Base-by-base conservation (phyloP, 495 filamentous ascomycete species). In the Hamigera avellanea region DNA sequence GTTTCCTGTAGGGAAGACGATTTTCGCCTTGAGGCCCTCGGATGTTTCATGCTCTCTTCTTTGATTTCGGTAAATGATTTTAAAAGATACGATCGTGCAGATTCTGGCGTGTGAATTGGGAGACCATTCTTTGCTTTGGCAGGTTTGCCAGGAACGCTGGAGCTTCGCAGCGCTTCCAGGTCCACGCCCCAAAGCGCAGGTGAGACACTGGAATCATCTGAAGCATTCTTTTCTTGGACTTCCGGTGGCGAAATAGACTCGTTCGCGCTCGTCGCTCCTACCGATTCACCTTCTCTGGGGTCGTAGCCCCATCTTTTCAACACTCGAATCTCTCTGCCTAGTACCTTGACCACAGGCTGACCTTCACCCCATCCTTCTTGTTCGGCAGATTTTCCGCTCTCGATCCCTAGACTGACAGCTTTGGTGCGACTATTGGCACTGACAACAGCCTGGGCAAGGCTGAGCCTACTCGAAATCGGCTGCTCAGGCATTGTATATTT, bases 401-500 rank as follows among this genome's bases (percentile, higher is more conserved):
- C 73, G 14, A 89, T 56, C 3, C 85, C 84, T 9, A 93, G 42
- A 53, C 67, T 83, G 27, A 79, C 67, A 17, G 84, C 85, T 50
- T 86, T 86, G 10, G 72, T 75, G 40, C 78, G 68, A 39, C 76
- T 82, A 45, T 86, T 87, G 25, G 74, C 73, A 49, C 83, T 86
- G 15, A 88, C 80, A 6, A 87, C 73, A 1, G 81, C 83, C 50
- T 89, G 83, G 0, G 72, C 82, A 15, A 93, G 59, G 50, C 83
- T 88, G 15, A 91, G 56, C 28, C 83, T 67, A 44, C 83, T 85
- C 4, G 81, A 86, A n/a, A 79, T 63, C 3, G 85, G 85, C 50
- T 93, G 85, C 41, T 80, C 76, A 0, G 84, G 81, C 78, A 85
- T 88, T 0, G 84, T 87, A 47, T 79, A 75, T 35, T 78, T 79